phyloP scores from a whole-genome alignment of 2,329 filamentous ascomycete genomes.

The Ceratocystis harringtonii region DNA sequence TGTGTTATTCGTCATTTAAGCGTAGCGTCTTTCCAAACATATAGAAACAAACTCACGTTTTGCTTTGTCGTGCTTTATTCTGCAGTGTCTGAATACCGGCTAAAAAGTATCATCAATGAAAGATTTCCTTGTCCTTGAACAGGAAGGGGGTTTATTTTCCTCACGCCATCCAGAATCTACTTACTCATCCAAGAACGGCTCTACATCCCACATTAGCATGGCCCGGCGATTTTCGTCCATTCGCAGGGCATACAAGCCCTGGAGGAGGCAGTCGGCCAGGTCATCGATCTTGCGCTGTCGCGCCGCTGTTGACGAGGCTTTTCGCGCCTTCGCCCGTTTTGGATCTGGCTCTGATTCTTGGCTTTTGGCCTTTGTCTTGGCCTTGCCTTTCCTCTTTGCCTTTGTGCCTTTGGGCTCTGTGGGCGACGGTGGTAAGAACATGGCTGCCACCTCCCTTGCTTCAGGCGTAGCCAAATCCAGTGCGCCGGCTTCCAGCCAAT shows the following conservation, averaged over 20 bases:
- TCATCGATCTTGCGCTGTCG: slow-evolving; percentile 9
- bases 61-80: neutral
- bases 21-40: neutral
- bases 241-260: slow-evolving; percentile 9
- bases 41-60: neutral
- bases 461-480: slow-evolving; percentile 8
- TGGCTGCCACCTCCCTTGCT: neutral
- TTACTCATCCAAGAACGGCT: slow-evolving; percentile 2
- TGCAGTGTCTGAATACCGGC: neutral
- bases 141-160: neutral
- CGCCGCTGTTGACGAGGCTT: neutral
- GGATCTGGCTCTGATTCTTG: neutral
- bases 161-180: too few relatives aligned
- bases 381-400: neutral
- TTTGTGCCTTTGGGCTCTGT: neutral
- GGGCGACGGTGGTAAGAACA: neutral
- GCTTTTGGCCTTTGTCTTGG: neutral
- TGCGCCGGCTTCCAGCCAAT: slow-evolving; percentile 5
- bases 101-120: neutral
- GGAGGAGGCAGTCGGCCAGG: slow-evolving; percentile 11
- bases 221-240: slow-evolving; percentile 10
- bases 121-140: neutral
- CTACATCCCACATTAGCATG: slow-evolving; percentile 1
- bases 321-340: neutral
- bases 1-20: neutral